A percentile compares a stretch with the other conserved stretches of the same genome.
phyloP scores from a whole-genome alignment of 1,284 basidiomycete genomes.

The Tylopilus orsonianus region DNA sequence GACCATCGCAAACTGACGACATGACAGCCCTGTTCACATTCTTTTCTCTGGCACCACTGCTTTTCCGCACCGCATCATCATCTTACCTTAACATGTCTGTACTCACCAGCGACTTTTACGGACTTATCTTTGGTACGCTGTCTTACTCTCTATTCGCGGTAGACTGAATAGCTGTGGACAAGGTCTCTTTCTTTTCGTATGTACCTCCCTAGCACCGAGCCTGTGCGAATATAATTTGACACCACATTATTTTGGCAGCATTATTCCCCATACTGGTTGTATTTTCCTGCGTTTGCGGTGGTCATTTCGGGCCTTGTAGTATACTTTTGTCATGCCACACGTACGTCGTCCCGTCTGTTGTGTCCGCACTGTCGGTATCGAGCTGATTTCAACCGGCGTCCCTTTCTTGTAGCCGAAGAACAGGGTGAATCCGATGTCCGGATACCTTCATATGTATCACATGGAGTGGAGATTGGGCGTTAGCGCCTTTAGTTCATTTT shows the following conservation, averaged over 20 bases:
- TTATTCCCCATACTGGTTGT: slow-evolving; percentile 79
- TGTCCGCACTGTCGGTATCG: neutral
- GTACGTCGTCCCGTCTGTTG: slow-evolving; percentile 44
- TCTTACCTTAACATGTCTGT: slow-evolving; percentile 82
- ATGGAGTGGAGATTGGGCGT: slow-evolving; percentile 9
- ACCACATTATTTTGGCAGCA: slow-evolving; percentile 45
- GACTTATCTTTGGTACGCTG: slow-evolving; percentile 70
- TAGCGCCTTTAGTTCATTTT: slow-evolving; percentile 3
- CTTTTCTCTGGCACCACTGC: slow-evolving; percentile 79
- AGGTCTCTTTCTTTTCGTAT: slow-evolving; percentile 69
- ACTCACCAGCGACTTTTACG: slow-evolving; percentile 85
- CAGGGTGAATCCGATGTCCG: slow-evolving; percentile 28
- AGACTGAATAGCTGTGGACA: slow-evolving; percentile 5
- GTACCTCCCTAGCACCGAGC: slow-evolving; percentile 21
- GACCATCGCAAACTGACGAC: slow-evolving; percentile 11
- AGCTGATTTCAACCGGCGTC: slow-evolving; percentile 1
- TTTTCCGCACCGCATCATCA: slow-evolving; percentile 81
- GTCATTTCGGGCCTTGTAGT: slow-evolving; percentile 69
- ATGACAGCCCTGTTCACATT: slow-evolving; percentile 66
- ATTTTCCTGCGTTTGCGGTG: slow-evolving; percentile 73
- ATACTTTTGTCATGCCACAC: slow-evolving; percentile 80
- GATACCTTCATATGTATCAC: slow-evolving; percentile 22
- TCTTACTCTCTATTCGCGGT: neutral
- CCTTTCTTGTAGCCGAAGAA: slow-evolving; percentile 24
- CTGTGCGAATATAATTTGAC: neutral